A percentile compares a stretch with the other conserved stretches of the same genome.
Conservation (phyloP, 2,329 filamentous ascomycete species). For the Diaporthe australafricana region DNA sequence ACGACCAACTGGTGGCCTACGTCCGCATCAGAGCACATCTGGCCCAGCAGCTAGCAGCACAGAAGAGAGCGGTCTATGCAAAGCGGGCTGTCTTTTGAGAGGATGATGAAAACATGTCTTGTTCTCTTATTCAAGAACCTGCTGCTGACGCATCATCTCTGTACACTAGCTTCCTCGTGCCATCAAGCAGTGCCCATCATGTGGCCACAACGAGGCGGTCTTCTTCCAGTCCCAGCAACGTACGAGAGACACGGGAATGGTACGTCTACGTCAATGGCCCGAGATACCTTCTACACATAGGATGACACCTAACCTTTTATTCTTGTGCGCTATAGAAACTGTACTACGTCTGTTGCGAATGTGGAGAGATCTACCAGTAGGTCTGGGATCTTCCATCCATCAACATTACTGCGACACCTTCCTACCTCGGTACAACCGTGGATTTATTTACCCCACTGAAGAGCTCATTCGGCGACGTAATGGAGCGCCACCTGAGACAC, state of each 20-base stretch:
- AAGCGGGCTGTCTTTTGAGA: constrained; percentile 35
- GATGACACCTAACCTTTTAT: background rate
- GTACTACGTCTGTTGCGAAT: constrained; percentile 94
- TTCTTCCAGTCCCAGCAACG: constrained; percentile 99
- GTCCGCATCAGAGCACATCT: constrained; percentile 33
- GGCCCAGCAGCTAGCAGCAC: constrained; percentile 23
- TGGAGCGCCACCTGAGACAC: background rate
- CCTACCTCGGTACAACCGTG: background rate
- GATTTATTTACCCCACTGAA: background rate
- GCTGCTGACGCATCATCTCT: constrained; percentile 56
- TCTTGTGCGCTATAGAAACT: constrained; percentile 73
- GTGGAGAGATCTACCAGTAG: constrained; percentile 85
- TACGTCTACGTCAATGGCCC: constrained; percentile 59
- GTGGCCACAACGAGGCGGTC: constrained; percentile 89
- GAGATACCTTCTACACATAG: background rate
- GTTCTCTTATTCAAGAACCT: constrained; percentile 42
- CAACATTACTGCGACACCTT: constrained; percentile 2
- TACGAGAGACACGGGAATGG: constrained; percentile 98
- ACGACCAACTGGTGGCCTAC: background rate
- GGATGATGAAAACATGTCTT: constrained; percentile 36
- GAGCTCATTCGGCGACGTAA: background rate
- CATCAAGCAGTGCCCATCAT: constrained; percentile 86
- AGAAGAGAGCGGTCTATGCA: constrained; percentile 6
- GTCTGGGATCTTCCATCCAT: background rate
- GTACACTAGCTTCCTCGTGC: constrained; percentile 85